These are phyloP conservation scores for Pittosporum tobira DNA, from an alignment of 129 eudicot genomes.

Conservation along the genomic window DNA sequence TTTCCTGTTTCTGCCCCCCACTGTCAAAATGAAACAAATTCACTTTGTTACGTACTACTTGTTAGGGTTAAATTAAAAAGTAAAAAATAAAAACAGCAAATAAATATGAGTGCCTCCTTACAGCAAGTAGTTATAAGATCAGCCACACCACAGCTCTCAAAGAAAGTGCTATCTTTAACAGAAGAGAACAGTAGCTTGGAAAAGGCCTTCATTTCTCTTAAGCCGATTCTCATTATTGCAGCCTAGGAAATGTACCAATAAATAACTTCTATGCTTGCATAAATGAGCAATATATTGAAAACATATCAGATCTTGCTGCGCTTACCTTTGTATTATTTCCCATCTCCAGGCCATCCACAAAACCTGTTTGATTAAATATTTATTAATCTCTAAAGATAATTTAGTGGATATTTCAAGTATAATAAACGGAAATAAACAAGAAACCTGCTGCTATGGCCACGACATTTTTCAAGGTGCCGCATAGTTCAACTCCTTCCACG, in stretches of 20 bases:
- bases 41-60: neutral
- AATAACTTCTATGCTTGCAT: neutral
- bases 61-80: neutral
- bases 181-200: slow-evolving; percentile 85
- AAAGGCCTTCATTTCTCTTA: slow-evolving; percentile 92
- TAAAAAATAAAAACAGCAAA: neutral
- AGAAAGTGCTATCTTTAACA: slow-evolving; percentile 79
- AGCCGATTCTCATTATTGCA: slow-evolving; percentile 98
- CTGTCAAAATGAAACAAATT: slow-evolving; percentile 28
- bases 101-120: slow-evolving; percentile 23
- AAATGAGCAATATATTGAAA: neutral
- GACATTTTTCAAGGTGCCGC: slow-evolving; percentile 93
- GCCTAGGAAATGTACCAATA: slow-evolving; percentile 42
- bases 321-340: slow-evolving; percentile 95
- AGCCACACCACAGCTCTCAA: slow-evolving; percentile 99
- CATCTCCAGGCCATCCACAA: slow-evolving; percentile 95
- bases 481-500: slow-evolving; percentile 97
- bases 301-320: neutral
- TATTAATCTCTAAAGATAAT: neutral
- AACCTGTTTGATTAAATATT: slow-evolving; percentile 36
- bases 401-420: neutral
- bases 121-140: slow-evolving; percentile 99
- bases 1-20: slow-evolving; percentile 95
- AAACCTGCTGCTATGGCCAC: slow-evolving; percentile 98
- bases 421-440: neutral